Evolutionary conservation across 2,329 filamentous ascomycete species (phyloP).

Genomic region (Fusarium sp.): DNA sequence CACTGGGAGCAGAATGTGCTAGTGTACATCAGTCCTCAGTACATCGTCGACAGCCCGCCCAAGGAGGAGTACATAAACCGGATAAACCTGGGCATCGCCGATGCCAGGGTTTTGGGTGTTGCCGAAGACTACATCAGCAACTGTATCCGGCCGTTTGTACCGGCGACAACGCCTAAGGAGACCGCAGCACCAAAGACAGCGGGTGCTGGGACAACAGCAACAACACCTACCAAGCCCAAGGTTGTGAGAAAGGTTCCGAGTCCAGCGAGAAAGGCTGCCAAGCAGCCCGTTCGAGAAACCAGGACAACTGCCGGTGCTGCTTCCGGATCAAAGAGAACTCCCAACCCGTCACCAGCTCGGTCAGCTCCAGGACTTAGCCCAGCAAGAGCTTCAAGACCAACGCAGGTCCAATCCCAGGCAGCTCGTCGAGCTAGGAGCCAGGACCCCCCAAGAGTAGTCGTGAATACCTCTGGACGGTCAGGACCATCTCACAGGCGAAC

Average conservation of each 20-base stretch:
- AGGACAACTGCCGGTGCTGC: conserved; percentile 14
- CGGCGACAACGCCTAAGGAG: conserved; percentile 35
- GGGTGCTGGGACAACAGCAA: background rate
- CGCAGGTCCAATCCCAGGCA: conserved; percentile 7
- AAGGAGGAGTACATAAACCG: conserved; percentile 54
- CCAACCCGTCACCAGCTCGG: conserved; percentile 39
- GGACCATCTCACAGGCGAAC: background rate
- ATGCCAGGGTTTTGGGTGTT: conserved; percentile 50
- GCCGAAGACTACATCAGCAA: conserved; percentile 50
- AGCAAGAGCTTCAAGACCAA: background rate
- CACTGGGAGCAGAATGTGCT: conserved; percentile 48
- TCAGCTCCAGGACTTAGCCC: conserved; percentile 17
- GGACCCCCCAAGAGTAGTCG: conserved; percentile 7
- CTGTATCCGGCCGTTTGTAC: conserved; percentile 51
- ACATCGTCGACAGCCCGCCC: conserved; percentile 48
- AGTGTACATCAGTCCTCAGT: conserved; percentile 52
- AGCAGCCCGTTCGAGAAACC: conserved; percentile 24
- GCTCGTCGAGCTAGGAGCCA: conserved; percentile 3
- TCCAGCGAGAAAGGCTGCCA: conserved; percentile 17
- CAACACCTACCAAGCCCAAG: conserved; percentile 19
- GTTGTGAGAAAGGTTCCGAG: conserved; percentile 27
- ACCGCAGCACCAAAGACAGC: conserved; percentile 13
- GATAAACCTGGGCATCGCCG: conserved; percentile 51
- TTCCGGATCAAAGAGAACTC: conserved; percentile 23
- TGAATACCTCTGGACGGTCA: conserved; percentile 8